Conservation (phyloP, 75 land plant genomes). For the Pinus tabuliformis region DNA sequence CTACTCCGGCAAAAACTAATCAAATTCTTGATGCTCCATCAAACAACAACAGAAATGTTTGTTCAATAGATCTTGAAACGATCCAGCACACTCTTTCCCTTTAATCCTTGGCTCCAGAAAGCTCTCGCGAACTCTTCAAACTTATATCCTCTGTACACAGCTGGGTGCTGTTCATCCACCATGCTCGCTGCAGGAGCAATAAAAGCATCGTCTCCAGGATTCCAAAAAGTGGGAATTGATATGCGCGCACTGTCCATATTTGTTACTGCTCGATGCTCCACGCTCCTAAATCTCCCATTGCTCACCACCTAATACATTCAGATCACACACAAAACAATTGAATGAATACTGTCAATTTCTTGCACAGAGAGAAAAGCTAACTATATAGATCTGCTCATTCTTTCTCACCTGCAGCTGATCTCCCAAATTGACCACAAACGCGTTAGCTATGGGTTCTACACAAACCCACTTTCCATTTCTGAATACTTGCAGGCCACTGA, state of each 20-base stretch:
- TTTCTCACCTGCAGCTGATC: not conserved
- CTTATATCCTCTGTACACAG: too few species aligned
- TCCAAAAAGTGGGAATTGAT: constrained; percentile 60
- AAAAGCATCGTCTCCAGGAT: constrained; percentile 40
- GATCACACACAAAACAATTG: too few species aligned
- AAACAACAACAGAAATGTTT: too few species aligned
- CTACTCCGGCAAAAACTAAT: too few species aligned
- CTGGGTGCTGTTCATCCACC: constrained; percentile 4
- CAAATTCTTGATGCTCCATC: too few species aligned
- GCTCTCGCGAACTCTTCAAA: too few species aligned
- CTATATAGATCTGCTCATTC: not conserved
- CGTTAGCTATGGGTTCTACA: constrained; percentile 7
- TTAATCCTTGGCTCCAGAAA: too few species aligned
- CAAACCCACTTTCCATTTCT: constrained; percentile 36
- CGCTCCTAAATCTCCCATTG: constrained; percentile 57
- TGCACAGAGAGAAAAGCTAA: too few species aligned
- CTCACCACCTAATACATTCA: constrained; percentile 16
- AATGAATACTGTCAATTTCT: too few species aligned
- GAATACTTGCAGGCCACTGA: constrained; percentile 50
- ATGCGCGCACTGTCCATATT: constrained; percentile 25
- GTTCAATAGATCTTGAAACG: too few species aligned
- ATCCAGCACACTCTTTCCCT: too few species aligned
- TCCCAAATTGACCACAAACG: not conserved
- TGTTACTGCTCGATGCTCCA: constrained; percentile 44
- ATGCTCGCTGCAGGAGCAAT: constrained; percentile 41